Conservation (phyloP, 1,139 yeast genomes). For the Saccharomyces hybrid region DNA sequence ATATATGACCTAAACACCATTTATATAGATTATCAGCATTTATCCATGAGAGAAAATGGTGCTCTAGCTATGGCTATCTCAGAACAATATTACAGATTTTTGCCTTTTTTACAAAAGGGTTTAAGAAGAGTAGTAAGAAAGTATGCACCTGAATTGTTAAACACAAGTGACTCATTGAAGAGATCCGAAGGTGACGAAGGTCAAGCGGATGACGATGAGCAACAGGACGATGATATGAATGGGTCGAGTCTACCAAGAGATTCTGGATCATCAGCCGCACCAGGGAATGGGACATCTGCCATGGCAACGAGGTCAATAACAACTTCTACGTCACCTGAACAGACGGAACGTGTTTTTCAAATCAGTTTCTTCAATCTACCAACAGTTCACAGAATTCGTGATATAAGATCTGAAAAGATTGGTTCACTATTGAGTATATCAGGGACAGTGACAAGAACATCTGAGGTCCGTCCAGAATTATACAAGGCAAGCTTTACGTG, state of each 20-base stretch:
- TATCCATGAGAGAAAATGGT: conserved; percentile 70
- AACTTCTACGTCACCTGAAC: conserved; percentile 24
- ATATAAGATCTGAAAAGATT: conserved; percentile 78
- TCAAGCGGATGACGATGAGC: conserved; percentile 16
- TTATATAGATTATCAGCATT: conserved; percentile 78
- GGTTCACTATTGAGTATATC: conserved; percentile 80
- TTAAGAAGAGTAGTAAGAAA: conserved; percentile 63
- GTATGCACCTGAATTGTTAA: conserved; percentile 60
- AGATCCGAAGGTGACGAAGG: conserved; percentile 32
- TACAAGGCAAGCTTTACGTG: conserved; percentile 84
- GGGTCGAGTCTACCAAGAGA: conserved; percentile 1
- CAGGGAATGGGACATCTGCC: conserved; percentile 18
- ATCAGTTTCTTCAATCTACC: conserved; percentile 87
- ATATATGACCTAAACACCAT: conserved; percentile 69
- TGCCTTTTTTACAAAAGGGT: conserved; percentile 76
- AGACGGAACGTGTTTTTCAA: conserved; percentile 70
- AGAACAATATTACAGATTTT: conserved; percentile 86
- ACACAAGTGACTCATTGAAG: conserved; percentile 36
- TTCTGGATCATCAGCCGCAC: conserved; percentile 11
- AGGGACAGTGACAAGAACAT: conserved; percentile 94
- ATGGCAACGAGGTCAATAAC: conserved; percentile 23
- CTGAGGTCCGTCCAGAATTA: conserved; percentile 94
- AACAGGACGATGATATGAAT: not conserved
- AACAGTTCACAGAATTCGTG: conserved; percentile 76
- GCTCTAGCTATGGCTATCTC: conserved; percentile 82